Conservation (phyloP, 192 early-diverging fungal species). For the Umbelopsis isabellina region DNA sequence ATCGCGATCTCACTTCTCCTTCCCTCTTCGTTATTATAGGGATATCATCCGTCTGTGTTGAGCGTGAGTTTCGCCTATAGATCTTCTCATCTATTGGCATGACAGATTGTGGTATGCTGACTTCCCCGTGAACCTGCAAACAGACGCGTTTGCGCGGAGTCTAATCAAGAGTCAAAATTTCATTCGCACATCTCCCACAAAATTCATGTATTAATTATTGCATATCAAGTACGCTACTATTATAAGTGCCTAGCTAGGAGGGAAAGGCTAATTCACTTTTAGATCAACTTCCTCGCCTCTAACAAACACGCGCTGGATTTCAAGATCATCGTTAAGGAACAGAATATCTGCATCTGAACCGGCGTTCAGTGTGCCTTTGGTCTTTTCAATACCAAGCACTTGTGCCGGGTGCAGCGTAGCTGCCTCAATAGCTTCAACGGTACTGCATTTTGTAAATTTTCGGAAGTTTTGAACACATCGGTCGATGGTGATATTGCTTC, state of each 20-base stretch:
- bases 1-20: neutral
- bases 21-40: neutral
- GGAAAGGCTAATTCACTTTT: neutral
- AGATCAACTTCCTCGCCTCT: constrained; percentile 61
- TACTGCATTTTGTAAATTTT: constrained; percentile 68
- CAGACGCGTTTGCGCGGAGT: neutral
- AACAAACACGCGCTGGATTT: constrained; percentile 65
- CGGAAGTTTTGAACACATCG: constrained; percentile 77
- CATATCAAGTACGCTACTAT: too few species aligned
- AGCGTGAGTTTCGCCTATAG: constrained; percentile 9
- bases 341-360: constrained; percentile 76
- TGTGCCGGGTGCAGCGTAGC: constrained; percentile 76
- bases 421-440: constrained; percentile 75
- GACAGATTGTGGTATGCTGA: neutral
- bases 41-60: neutral
- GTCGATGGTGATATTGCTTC: constrained; percentile 59
- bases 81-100: constrained; percentile 14
- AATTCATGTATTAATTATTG: too few species aligned
- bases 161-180: too few species aligned
- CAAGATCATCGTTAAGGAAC: constrained; percentile 61
- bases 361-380: constrained; percentile 66
- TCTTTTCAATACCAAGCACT: constrained; percentile 64
- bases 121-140: neutral
- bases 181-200: too few species aligned
- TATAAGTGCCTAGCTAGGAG: neutral